phyloP scores from a whole-genome alignment of 2,329 filamentous ascomycete genomes.

The Fusarium poae region DNA sequence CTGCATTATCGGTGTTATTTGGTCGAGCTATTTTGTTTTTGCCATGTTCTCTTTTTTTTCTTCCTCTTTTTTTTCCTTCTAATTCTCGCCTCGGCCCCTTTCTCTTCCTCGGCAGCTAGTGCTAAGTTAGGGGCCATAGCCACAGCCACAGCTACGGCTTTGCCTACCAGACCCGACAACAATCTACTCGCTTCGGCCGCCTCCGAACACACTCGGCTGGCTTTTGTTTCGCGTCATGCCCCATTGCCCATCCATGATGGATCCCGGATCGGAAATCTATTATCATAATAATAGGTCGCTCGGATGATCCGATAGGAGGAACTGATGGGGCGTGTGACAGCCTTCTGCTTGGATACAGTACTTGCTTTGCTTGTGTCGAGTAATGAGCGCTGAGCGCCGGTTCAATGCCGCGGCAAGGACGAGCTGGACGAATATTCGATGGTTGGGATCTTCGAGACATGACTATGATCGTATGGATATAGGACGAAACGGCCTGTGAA shows the following conservation, averaged over 20 bases:
- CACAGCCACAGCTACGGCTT: conserved; percentile 9
- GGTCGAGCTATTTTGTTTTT: conserved; percentile 22
- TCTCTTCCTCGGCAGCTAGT: conserved; percentile 8
- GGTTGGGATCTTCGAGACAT: conserved; percentile 25
- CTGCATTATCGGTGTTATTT: conserved; percentile 51
- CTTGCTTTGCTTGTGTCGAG: neutral
- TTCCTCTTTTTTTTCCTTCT: conserved; percentile 6
- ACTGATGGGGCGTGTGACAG: neutral
- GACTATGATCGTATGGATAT: conserved; percentile 25
- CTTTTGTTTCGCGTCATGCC: conserved; percentile 12
- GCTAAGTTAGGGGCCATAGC: neutral
- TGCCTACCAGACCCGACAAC: conserved; percentile 11
- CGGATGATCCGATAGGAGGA: conserved; percentile 1
- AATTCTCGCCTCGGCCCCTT: conserved; percentile 14
- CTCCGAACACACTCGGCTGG: conserved; percentile 26
- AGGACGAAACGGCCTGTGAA: conserved; percentile 25
- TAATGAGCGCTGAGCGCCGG: neutral
- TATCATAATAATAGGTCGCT: neutral
- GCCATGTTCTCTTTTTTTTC: conserved; percentile 1
- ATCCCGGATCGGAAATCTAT: conserved; percentile 1
- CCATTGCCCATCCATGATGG: conserved; percentile 17
- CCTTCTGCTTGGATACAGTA: neutral
- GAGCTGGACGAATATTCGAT: neutral
- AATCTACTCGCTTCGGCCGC: conserved; percentile 23
- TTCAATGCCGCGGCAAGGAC: neutral